Conservation (phyloP, 768 basidiomycete species). For the Psilocybe cyanescens region DNA sequence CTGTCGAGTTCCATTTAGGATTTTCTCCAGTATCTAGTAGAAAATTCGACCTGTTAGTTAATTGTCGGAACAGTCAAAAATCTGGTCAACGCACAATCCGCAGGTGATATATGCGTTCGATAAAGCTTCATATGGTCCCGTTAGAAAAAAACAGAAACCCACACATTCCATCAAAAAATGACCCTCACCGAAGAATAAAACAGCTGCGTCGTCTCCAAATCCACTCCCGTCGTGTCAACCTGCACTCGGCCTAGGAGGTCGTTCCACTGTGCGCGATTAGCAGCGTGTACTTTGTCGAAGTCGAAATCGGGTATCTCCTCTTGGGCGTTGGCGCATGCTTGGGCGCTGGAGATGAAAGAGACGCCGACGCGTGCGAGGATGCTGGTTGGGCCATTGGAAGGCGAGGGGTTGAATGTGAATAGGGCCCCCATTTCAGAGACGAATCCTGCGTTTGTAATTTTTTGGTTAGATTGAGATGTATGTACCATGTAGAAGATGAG, state of each 20-base stretch:
- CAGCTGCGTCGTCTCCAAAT: slow-evolving; percentile 51
- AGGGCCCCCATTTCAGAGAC: slow-evolving; percentile 55
- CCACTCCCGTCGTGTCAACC: slow-evolving; percentile 51
- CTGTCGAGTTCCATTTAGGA: slow-evolving; percentile 62
- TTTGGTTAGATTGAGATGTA: not conserved
- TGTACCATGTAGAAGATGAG: not conserved
- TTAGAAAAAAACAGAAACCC: not conserved
- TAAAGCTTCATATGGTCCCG: slow-evolving; percentile 43
- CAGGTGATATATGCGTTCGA: slow-evolving; percentile 64
- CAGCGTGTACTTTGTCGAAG: slow-evolving; percentile 50
- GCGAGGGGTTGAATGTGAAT: slow-evolving; percentile 51
- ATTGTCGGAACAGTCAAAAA: not conserved
- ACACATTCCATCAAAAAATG: not conserved
- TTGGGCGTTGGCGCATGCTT: slow-evolving; percentile 65
- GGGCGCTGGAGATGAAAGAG: slow-evolving; percentile 61
- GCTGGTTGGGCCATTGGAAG: slow-evolving; percentile 35
- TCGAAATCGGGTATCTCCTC: slow-evolving; percentile 62
- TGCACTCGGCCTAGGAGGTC: slow-evolving; percentile 58
- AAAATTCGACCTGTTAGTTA: not conserved
- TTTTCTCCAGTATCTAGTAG: slow-evolving; percentile 63
- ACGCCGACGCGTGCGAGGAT: slow-evolving; percentile 68
- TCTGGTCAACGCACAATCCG: slow-evolving; percentile 51
- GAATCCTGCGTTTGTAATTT: slow-evolving; percentile 36
- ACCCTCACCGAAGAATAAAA: slow-evolving; percentile 61
- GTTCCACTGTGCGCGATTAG: slow-evolving; percentile 55